phyloP scores from a whole-genome alignment of 805 yeast genomes.

The Kluyveromyces starmeri region DNA sequence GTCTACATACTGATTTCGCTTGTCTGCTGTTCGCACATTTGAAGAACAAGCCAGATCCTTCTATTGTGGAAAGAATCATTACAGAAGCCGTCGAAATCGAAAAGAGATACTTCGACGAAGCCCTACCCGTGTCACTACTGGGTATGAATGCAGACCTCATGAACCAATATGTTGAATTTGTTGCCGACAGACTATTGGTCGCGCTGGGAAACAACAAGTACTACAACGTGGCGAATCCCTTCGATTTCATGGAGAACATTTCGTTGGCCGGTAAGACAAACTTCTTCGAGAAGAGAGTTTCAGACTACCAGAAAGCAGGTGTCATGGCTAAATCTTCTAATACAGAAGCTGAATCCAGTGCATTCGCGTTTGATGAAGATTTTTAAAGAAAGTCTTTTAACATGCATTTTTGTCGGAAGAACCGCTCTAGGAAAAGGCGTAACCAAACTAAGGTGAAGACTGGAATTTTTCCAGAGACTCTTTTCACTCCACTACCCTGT shows the following conservation, averaged over 20 bases:
- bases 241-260: conserved; percentile 98
- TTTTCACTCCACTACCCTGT: not conserved
- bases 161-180: conserved; percentile 98
- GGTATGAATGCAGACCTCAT: conserved; percentile 92
- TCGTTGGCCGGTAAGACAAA: conserved; percentile 98
- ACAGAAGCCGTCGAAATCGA: conserved; percentile 94
- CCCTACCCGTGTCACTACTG: conserved; percentile 83
- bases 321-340: conserved; percentile 76
- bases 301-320: conserved; percentile 98
- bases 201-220: conserved; percentile 86
- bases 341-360: conserved; percentile 39
- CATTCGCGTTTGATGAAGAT: conserved; percentile 87
- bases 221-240: conserved; percentile 86
- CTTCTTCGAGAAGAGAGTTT: conserved; percentile 97
- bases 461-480: not conserved
- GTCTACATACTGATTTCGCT: conserved; percentile 97
- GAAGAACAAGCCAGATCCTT: conserved; percentile 75
- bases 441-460: too few species aligned
- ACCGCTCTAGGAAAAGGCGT: too few species aligned
- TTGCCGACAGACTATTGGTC: conserved; percentile 89
- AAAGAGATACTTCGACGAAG: conserved; percentile 90
- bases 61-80: conserved; percentile 74
- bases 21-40: conserved; percentile 90
- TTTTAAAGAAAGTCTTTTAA: conserved; percentile 45
- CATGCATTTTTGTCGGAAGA: too few species aligned